Conservation (phyloP, 108 stramenopile species). For the Cyclotella cryptica region DNA sequence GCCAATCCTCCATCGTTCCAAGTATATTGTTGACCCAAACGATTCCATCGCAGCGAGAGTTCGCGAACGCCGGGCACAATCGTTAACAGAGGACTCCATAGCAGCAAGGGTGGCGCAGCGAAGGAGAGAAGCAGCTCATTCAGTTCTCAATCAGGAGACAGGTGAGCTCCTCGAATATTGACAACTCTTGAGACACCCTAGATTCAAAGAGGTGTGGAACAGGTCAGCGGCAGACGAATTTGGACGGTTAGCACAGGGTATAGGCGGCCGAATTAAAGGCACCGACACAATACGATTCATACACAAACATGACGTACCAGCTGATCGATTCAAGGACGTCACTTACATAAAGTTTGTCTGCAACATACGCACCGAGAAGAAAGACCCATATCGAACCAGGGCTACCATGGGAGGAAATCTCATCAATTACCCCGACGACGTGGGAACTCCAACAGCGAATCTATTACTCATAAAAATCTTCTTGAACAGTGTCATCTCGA, state of each 20-base stretch:
- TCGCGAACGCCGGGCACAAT: neutral
- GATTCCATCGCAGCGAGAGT: constrained; percentile 12
- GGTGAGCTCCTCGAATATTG: too few species aligned
- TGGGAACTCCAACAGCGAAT: constrained; percentile 32
- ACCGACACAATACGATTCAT: too few species aligned
- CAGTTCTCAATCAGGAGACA: constrained; percentile 37
- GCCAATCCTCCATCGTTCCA: constrained; percentile 17
- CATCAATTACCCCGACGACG: too few species aligned
- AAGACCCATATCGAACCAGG: too few species aligned
- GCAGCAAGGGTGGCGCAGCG: constrained; percentile 7
- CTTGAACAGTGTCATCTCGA: constrained; percentile 59
- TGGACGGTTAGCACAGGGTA: too few species aligned
- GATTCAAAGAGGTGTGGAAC: too few species aligned
- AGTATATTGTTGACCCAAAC: constrained; percentile 13
- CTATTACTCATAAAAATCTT: constrained; percentile 27
- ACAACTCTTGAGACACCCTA: neutral
- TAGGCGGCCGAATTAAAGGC: too few species aligned
- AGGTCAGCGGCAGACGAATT: too few species aligned
- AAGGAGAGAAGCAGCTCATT: neutral
- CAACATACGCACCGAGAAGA: too few species aligned
- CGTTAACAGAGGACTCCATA: constrained; percentile 1
- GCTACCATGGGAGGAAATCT: too few species aligned
- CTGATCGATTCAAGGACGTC: constrained; percentile 28
- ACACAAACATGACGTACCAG: constrained; percentile 39
- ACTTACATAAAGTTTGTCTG: too few species aligned